These are phyloP conservation scores for Crucibulum laeve DNA, from an alignment of 768 basidiomycete genomes.

Conservation along the genomic window DNA sequence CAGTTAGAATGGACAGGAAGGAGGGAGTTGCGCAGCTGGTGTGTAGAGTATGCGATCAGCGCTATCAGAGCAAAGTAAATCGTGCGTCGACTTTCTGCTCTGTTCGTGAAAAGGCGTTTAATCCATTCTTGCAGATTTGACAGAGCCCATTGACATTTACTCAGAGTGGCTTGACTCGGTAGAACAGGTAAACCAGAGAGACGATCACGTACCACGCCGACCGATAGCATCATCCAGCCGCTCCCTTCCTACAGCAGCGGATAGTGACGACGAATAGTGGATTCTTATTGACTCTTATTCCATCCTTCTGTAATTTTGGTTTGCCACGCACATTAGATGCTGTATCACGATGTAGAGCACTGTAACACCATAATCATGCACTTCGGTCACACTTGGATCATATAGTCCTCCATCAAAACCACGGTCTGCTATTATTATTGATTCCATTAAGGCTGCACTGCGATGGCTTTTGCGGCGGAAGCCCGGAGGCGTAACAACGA, in stretches of 20 bases:
- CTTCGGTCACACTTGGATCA: too few species aligned
- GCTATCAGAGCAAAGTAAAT: conserved; percentile 84
- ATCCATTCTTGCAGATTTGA: conserved; percentile 53
- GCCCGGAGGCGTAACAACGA: too few species aligned
- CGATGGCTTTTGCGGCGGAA: too few species aligned
- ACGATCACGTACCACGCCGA: conserved; percentile 49
- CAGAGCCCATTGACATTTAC: conserved; percentile 85
- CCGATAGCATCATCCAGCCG: conserved; percentile 58
- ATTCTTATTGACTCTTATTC: too few species aligned
- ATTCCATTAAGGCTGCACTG: too few species aligned
- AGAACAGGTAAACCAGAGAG: conserved; percentile 74
- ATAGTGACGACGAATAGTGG: not conserved
- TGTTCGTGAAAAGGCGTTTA: conserved; percentile 6
- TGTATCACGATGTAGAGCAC: too few species aligned
- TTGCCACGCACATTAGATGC: too few species aligned
- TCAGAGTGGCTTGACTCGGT: conserved; percentile 92
- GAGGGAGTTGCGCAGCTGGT: conserved; percentile 78
- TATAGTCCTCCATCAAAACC: too few species aligned
- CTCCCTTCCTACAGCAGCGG: conserved; percentile 27
- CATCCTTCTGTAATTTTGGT: too few species aligned
- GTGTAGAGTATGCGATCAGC: conserved; percentile 83
- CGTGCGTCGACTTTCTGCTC: conserved; percentile 40
- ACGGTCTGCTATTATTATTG: too few species aligned
- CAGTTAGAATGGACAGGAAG: conserved; percentile 80
- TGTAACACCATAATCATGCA: too few species aligned